Evolutionary conservation across 169 alveolate genomes (phyloP).

Genomic region (Eimeria falciformis): DNA sequence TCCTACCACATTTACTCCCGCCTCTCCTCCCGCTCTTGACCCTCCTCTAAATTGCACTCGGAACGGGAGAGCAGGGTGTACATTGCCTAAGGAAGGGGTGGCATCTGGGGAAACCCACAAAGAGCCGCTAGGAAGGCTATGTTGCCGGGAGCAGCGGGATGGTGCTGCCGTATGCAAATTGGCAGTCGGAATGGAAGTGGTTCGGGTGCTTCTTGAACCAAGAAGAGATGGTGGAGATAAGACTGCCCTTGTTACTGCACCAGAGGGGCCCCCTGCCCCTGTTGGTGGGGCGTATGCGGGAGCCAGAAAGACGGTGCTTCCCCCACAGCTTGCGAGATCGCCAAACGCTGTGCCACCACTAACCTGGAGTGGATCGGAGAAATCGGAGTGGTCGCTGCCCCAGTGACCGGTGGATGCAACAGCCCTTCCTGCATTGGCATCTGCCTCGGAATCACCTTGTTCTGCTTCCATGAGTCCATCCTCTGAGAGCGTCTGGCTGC

Average conservation of each 20-base stretch:
- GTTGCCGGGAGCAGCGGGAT: too few relatives aligned
- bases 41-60: slow-evolving; percentile 52
- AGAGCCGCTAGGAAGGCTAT: neutral
- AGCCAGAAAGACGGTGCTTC: neutral
- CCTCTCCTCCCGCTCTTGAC: neutral
- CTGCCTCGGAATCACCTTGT: slow-evolving; percentile 5
- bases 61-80: slow-evolving; percentile 81
- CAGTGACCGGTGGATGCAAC: slow-evolving; percentile 9
- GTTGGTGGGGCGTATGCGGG: neutral
- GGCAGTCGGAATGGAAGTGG: too few relatives aligned
- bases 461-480: slow-evolving; percentile 2
- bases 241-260: slow-evolving; percentile 29
- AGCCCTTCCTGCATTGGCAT: slow-evolving; percentile 27
- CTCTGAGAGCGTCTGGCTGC: slow-evolving; percentile 24
- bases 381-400: slow-evolving; percentile 13
- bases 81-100: slow-evolving; percentile 67
- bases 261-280: slow-evolving; percentile 17
- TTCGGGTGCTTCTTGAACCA: too few relatives aligned
- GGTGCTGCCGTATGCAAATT: too few relatives aligned
- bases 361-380: slow-evolving; percentile 32
- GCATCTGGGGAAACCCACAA: neutral
- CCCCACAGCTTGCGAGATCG: neutral
- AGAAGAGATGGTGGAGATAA: neutral
- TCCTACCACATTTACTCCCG: slow-evolving; percentile 77
- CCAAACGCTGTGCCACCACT: neutral